Base-by-base conservation (phyloP, 75 land plant genomes). In the Cunninghamia lanceolata region DNA sequence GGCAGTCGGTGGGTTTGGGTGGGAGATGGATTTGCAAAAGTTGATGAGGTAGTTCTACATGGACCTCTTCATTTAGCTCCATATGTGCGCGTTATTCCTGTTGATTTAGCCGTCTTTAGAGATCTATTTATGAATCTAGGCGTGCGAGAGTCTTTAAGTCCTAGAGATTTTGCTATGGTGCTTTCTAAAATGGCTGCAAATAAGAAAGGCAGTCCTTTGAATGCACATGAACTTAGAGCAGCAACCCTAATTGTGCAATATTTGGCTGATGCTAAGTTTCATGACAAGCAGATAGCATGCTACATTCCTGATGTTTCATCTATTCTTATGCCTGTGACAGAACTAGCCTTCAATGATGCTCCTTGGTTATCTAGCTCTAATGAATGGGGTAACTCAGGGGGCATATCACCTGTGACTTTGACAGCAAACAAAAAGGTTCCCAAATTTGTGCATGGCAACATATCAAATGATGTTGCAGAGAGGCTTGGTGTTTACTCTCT, bases 1-100 rank as follows among this genome's bases (percentile, higher is more conserved):
- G 99, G 96, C 16, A 92, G 95, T 87, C 92, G 95, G 7, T 98
- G 99, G 98, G 89, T 98, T 82, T 98, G 99, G 99, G 95, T 96
- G 36, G 99, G 99, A 74, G 98, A 96, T 93, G 96, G 98, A 30
- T 98, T 98, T 93, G 98, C 99, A 80, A 96, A 90, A 21, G 90
- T 91, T 5, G 90, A 94, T 76, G 97, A 98, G 87, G 99, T 96
- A 21, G 99, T 95, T n/a, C 93, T 98, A 34, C 89, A 84, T 87
- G 99, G 99, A 21, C 95, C 95, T 43, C 90, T 96, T 82, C 99
- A 98, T 91, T 86, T 98, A 89, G 92, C 98, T 89, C 98, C 98
- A 82, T 98, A 95, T 90, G 83, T 98, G 35, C 97, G 98, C 85
- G 94, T 98, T 80, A 93, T 98, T 88, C 99, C 99, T 85, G 90